Evolutionary conservation across 345 rosid species (phyloP).

Genomic region (Salix caprea): DNA sequence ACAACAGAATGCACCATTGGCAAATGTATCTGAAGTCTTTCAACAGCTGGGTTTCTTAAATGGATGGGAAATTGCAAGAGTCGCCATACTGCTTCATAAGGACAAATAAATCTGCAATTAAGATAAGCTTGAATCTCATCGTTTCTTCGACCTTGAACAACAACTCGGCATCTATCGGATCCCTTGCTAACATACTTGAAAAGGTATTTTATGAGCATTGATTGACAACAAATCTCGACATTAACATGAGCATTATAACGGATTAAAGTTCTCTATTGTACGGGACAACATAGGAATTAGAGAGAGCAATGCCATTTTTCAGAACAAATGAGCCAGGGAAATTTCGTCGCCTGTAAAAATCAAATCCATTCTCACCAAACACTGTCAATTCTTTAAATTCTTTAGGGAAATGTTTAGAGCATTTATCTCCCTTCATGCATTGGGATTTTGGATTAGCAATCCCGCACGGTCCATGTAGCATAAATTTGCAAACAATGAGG

Average conservation of each 20-base stretch:
- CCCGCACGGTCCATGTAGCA: too few relatives aligned
- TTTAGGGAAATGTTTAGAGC: too few relatives aligned
- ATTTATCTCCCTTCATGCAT: too few relatives aligned
- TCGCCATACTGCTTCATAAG: background rate
- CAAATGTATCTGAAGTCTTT: background rate
- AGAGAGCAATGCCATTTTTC: background rate
- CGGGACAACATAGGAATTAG: background rate
- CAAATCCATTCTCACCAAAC: background rate
- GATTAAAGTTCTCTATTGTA: background rate
- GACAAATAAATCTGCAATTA: background rate
- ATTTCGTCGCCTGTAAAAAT: background rate
- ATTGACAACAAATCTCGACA: background rate
- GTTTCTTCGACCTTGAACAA: fast-evolving
- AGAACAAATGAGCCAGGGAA: background rate
- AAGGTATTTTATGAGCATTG: background rate
- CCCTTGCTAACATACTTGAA: background rate
- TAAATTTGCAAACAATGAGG: too few relatives aligned
- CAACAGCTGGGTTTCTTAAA: background rate
- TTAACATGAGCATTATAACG: background rate
- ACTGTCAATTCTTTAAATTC: too few relatives aligned
- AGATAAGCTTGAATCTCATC: background rate
- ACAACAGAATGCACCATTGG: background rate
- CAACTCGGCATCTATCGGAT: background rate
- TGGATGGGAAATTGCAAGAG: background rate
- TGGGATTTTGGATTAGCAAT: too few relatives aligned